Percentiles rank a stretch among this genome's conserved stretches.
Conservation (phyloP, 148 eudicot genomes). For the Camellia lanceoleosa region DNA sequence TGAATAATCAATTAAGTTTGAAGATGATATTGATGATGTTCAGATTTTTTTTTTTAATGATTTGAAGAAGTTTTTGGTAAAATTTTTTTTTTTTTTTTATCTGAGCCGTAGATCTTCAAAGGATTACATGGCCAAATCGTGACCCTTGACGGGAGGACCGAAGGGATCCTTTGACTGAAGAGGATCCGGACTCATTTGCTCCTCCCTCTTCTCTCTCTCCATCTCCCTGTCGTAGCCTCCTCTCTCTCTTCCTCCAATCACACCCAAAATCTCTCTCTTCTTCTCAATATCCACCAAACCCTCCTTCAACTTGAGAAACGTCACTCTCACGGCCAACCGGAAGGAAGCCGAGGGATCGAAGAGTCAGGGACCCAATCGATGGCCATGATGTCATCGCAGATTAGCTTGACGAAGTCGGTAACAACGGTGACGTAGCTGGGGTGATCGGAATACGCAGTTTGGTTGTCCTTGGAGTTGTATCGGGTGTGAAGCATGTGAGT, state of each 20-base stretch:
- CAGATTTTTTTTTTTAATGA: too few species aligned
- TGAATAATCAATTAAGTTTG: too few species aligned
- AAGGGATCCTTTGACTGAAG: too few species aligned
- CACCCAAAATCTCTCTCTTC: slow-evolving; percentile 38
- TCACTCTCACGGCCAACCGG: slow-evolving; percentile 62
- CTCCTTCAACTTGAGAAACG: background rate
- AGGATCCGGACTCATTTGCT: too few species aligned
- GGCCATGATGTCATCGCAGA: slow-evolving; percentile 76
- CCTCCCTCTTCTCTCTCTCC: too few species aligned
- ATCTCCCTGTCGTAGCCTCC: too few species aligned
- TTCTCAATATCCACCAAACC: slow-evolving; percentile 11
- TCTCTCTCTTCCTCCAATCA: slow-evolving; percentile 36
- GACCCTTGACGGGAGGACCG: too few species aligned
- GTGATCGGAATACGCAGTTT: slow-evolving; percentile 52
- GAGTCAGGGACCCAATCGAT: slow-evolving; percentile 61
- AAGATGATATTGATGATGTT: too few species aligned
- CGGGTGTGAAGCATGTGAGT: slow-evolving; percentile 84
- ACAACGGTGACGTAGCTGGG: slow-evolving; percentile 62
- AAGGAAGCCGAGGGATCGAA: slow-evolving; percentile 13
- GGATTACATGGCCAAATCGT: too few species aligned
- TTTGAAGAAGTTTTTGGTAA: too few species aligned
- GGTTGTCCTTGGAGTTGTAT: slow-evolving; percentile 54
- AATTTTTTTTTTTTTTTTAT: too few species aligned
- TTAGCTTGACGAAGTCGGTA: slow-evolving; percentile 42
- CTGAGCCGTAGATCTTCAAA: too few species aligned